Percentiles rank a stretch among this genome's conserved stretches.
phyloP scores from a whole-genome alignment of 352 stramenopile genomes.

The Pilasporangium apinafurcum region DNA sequence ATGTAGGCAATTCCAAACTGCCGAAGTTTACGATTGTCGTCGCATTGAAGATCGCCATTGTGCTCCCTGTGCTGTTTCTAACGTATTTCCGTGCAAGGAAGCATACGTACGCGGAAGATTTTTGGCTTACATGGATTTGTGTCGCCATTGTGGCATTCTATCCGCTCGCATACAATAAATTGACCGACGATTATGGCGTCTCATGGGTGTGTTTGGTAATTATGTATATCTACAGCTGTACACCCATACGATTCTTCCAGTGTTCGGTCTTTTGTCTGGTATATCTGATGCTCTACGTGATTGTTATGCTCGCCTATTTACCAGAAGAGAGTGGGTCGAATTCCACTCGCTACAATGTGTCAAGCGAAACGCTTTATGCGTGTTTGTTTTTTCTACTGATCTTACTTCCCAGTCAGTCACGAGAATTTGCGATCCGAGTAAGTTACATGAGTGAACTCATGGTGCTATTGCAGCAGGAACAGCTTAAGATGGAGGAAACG shows the following conservation, averaged over 20 bases:
- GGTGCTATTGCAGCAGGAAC: conserved; percentile 74
- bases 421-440: conserved; percentile 75
- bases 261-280: conserved; percentile 59
- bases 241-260: conserved; percentile 75
- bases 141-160: conserved; percentile 54
- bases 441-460: conserved; percentile 85
- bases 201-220: conserved; percentile 79
- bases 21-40: conserved; percentile 67
- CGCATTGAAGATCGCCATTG: conserved; percentile 49
- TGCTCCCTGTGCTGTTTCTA: conserved; percentile 53
- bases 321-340: conserved; percentile 21
- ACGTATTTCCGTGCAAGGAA: conserved; percentile 65
- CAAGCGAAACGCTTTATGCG: conserved; percentile 73
- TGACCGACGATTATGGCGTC: conserved; percentile 76
- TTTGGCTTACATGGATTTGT: conserved; percentile 69
- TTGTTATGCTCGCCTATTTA: conserved; percentile 67
- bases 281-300: conserved; percentile 63
- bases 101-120: conserved; percentile 49
- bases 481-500: conserved; percentile 76
- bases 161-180: conserved; percentile 76
- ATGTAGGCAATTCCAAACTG: conserved; percentile 26
- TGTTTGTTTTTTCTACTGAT: conserved; percentile 82
- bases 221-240: conserved; percentile 84
- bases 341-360: conserved; percentile 33
- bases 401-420: conserved; percentile 61